phyloP scores from a whole-genome alignment of 2,329 filamentous ascomycete genomes.

The Dryadomyces quercivorus region DNA sequence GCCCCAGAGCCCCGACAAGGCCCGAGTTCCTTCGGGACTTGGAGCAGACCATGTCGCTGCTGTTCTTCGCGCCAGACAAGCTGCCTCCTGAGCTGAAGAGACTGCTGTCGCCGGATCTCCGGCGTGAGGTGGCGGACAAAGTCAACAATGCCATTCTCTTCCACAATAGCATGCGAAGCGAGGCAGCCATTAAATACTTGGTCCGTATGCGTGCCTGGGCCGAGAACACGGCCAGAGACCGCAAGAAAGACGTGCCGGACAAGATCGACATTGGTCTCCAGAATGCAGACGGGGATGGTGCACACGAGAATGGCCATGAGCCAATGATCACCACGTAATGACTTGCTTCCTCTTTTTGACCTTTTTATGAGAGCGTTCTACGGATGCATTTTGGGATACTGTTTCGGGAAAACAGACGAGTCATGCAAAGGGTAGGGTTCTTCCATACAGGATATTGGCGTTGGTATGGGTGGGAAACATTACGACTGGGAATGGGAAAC shows the following conservation, averaged over 20 bases:
- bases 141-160: conserved; percentile 84
- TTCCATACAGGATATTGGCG: neutral
- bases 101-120: conserved; percentile 66
- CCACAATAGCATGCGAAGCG: conserved; percentile 58
- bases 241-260: conserved; percentile 28
- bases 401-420: neutral
- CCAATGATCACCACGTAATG: conserved; percentile 39
- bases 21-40: conserved; percentile 73
- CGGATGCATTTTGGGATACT: neutral
- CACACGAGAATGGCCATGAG: conserved; percentile 31
- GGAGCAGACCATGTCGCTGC: conserved; percentile 82
- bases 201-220: conserved; percentile 78
- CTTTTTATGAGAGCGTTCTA: neutral
- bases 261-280: conserved; percentile 27
- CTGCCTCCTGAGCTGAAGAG: conserved; percentile 64
- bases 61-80: conserved; percentile 76
- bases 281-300: conserved; percentile 21
- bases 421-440: too few relatives aligned
- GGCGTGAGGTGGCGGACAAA: conserved; percentile 69
- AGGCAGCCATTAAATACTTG: conserved; percentile 71
- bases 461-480: neutral
- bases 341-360: neutral
- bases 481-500: too few relatives aligned
- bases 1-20: conserved; percentile 73
- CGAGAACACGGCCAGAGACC: conserved; percentile 47